Percentiles rank a stretch among this genome's conserved stretches.
Conservation (phyloP, 805 yeast genomes). For the Candida insectalens region DNA sequence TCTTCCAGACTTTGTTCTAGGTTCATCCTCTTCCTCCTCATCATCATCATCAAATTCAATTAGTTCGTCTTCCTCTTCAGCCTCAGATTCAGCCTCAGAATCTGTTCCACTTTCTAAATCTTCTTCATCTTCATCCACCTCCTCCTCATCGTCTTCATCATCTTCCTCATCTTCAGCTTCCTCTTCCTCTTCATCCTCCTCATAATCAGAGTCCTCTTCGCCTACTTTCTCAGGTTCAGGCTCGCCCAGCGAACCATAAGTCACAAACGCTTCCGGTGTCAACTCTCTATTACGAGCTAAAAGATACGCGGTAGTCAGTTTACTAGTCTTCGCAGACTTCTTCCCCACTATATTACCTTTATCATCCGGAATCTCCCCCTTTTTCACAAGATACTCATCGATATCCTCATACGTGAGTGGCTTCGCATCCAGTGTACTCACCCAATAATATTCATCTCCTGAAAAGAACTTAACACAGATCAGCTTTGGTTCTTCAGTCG, state of each 20-base stretch:
- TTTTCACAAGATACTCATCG: constrained; percentile 17
- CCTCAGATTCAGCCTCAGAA: constrained; percentile 16
- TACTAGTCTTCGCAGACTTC: constrained; percentile 30
- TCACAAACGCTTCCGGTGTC: constrained; percentile 36
- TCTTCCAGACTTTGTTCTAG: too few species aligned
- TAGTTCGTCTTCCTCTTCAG: constrained; percentile 18
- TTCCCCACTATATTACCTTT: constrained; percentile 35
- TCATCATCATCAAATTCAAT: neutral
- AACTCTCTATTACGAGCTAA: constrained; percentile 28
- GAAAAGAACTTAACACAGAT: constrained; percentile 56
- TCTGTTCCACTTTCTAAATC: constrained; percentile 18
- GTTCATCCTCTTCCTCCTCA: constrained; percentile 3
- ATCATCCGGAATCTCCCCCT: constrained; percentile 26
- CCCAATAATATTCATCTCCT: constrained; percentile 70
- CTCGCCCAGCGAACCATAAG: constrained; percentile 32
- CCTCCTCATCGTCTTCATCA: constrained; percentile 5
- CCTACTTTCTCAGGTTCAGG: constrained; percentile 11
- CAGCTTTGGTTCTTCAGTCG: constrained; percentile 7
- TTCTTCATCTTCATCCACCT: constrained; percentile 22
- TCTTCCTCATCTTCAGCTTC: constrained; percentile 4
- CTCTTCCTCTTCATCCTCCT: neutral
- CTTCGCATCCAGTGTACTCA: constrained; percentile 40
- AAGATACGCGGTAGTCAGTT: constrained; percentile 22
- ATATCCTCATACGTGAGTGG: constrained; percentile 33
- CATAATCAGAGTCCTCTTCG: neutral